Percentiles rank a stretch among this genome's conserved stretches.
Conservation (phyloP, 2,329 filamentous ascomycete species). For the Ophiostoma ips region DNA sequence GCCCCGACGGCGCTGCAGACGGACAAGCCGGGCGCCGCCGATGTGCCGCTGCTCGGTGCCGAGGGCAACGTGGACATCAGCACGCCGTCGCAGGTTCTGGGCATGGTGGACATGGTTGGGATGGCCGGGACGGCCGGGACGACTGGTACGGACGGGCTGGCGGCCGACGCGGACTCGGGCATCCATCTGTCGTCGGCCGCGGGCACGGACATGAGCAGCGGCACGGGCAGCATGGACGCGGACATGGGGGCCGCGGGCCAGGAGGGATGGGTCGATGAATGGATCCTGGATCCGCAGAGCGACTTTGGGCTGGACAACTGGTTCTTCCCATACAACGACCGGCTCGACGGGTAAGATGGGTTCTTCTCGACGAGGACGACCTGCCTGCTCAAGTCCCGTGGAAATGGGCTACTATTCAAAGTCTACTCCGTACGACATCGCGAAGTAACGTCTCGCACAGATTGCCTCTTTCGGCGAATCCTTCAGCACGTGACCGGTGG, state of each 20-base stretch:
- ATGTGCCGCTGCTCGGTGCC: neutral
- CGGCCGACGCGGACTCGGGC: conserved; percentile 8
- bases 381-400: too few relatives aligned
- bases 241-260: neutral
- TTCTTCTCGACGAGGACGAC: too few relatives aligned
- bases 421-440: too few relatives aligned
- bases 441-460: too few relatives aligned
- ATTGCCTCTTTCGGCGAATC: too few relatives aligned
- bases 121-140: too few relatives aligned
- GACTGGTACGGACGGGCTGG: too few relatives aligned
- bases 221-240: neutral
- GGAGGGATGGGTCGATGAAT: conserved; percentile 9
- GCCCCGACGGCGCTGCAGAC: neutral
- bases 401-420: too few relatives aligned
- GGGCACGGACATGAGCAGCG: neutral
- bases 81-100: conserved; percentile 1
- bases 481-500: too few relatives aligned
- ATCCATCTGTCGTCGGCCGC: conserved; percentile 5
- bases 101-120: neutral
- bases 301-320: conserved; percentile 10
- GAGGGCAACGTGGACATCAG: neutral
- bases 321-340: conserved; percentile 12
- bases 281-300: conserved; percentile 6
- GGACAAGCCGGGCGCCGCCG: neutral
- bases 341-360: neutral